A percentile compares a stretch with the other conserved stretches of the same genome.
Evolutionary conservation across 768 basidiomycete species (phyloP).

Genomic region (Cystobasidiopsis lactophilus): DNA sequence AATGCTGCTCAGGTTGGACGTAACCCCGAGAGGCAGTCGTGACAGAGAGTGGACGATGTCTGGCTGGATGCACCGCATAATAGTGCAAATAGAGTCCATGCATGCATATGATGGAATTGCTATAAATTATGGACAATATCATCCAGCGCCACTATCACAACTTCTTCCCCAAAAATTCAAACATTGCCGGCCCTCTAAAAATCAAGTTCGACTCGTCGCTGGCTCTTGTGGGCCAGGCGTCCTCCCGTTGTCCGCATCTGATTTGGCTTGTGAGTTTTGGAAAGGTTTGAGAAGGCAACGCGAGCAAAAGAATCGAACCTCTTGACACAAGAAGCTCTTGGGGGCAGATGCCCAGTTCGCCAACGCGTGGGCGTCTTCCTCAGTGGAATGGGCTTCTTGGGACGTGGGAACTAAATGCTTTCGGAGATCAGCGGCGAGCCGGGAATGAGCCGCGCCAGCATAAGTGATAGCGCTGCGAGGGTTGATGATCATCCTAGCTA

Average conservation of each 20-base stretch:
- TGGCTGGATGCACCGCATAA: no score
- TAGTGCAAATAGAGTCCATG: no score
- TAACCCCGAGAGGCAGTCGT: no score
- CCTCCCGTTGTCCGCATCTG: conserved; percentile 38
- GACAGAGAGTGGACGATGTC: no score
- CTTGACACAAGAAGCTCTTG: conserved; percentile 94
- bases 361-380: conserved; percentile 45
- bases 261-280: neutral
- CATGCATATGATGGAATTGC: no score
- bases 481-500: conserved; percentile 52
- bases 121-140: no score
- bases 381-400: conserved; percentile 28
- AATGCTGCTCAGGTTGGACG: no score
- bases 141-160: no score
- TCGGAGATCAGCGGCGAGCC: conserved; percentile 70
- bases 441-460: conserved; percentile 87
- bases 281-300: conserved; percentile 18
- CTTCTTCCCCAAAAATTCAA: no score
- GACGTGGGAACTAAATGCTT: conserved; percentile 41
- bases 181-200: no score
- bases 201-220: conserved; percentile 62
- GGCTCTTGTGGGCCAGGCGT: conserved; percentile 65
- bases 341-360: conserved; percentile 95
- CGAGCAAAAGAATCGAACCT: conserved; percentile 31
- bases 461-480: conserved; percentile 95